A percentile compares a stretch with the other conserved stretches of the same genome.
Conservation (phyloP, 2,329 filamentous ascomycete species). For the Aulographum hederae region DNA sequence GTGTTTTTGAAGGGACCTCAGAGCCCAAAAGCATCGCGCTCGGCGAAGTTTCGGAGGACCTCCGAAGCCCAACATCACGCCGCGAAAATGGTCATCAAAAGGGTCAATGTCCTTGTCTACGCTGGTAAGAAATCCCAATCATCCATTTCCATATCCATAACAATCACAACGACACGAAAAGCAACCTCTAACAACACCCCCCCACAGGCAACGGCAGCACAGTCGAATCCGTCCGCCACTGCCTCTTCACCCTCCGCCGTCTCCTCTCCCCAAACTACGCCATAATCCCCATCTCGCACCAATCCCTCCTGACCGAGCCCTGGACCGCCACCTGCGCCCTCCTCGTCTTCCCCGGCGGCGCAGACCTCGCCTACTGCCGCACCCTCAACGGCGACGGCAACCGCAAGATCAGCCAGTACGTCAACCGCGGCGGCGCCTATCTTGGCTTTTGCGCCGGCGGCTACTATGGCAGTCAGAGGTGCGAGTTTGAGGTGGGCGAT, state of each 20-base stretch:
- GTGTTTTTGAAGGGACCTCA: neutral
- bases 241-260: conserved; percentile 67
- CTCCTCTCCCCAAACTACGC: conserved; percentile 84
- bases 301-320: conserved; percentile 72
- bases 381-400: conserved; percentile 80
- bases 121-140: conserved; percentile 39
- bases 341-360: conserved; percentile 81
- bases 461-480: conserved; percentile 67
- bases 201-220: conserved; percentile 62
- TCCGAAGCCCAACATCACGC: conserved; percentile 13
- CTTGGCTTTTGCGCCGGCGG: conserved; percentile 88
- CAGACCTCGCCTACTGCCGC: conserved; percentile 82
- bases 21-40: neutral
- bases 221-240: conserved; percentile 74
- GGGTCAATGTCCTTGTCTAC: conserved; percentile 86
- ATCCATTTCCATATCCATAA: conserved; percentile 1
- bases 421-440: conserved; percentile 69
- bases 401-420: conserved; percentile 63
- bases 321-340: conserved; percentile 78
- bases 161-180: too few species aligned
- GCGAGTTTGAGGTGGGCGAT: conserved; percentile 85
- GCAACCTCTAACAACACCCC: too few species aligned
- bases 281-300: conserved; percentile 66
- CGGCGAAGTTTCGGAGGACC: neutral
- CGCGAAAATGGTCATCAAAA: conserved; percentile 41